Evolutionary conservation across 495 filamentous ascomycete genomes (phyloP), one percentile per base, ranked within the genome.

Genomic region (Penicillium arizonense): DNA sequence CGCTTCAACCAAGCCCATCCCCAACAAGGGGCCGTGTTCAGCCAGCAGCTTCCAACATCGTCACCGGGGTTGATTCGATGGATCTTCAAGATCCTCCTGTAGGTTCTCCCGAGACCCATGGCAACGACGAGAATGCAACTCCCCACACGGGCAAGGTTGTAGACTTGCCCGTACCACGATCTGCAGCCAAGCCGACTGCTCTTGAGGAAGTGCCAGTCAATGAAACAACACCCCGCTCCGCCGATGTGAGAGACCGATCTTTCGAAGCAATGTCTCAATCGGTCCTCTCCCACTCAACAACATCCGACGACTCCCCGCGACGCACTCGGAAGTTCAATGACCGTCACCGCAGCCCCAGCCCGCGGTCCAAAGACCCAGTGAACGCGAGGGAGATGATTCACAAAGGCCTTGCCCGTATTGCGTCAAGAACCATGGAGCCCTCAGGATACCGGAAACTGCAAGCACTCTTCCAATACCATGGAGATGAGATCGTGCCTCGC

Each of bases 371-470:
- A 45, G 75, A 82, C 57, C 70, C 77, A 2, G 62, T 57, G 5
- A 75, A 81, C 55, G 74, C 77, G 1, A 64, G 71, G 32, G 74
- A 80, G 34, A 75, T 95, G 28, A 80, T 97, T 3, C 79, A 82
- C 34, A 94, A 88, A 56, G 90, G 87, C 43, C 89, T 95, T 55
- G 74, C 79, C 18, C 86, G 87, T 28, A 83, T 96, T 46, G 82
- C 80, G 32, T 79, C 82, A 9, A 78, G 82, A 54, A 82, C 81
- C 6, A 80, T 96, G 33, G 91, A 96, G 61, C 88, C 90, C 5
- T 88, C 91, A 56, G 90, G 88, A 46, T 96, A 96, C 72, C 85
- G 92, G 44, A 91, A 94, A 53, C 70, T 97, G 9, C 92, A 95
- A 65, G 80, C 83, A 23, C 79, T 96, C 52, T 86, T 93, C 56